Percentiles rank a stretch among this genome's conserved stretches.
phyloP scores from a whole-genome alignment of 2,329 filamentous ascomycete species.

The Microcyclosporella mali region DNA sequence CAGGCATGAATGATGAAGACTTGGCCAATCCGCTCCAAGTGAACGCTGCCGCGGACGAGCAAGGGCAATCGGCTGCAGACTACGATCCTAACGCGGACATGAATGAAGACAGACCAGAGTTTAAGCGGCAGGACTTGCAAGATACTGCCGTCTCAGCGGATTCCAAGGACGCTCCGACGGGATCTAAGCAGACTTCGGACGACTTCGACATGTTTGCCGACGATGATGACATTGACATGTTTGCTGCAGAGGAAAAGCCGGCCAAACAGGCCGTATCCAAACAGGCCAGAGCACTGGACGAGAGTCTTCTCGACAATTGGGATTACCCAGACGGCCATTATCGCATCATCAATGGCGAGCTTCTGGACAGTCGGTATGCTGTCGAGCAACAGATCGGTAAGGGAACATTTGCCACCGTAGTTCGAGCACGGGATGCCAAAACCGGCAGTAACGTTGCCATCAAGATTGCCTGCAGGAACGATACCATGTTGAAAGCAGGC shows the following conservation, averaged over 20 bases:
- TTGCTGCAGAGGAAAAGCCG: conserved; percentile 56
- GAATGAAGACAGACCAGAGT: conserved; percentile 59
- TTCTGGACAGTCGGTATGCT: conserved; percentile 83
- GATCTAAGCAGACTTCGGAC: conserved; percentile 9
- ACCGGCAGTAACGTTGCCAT: conserved; percentile 73
- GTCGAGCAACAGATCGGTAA: conserved; percentile 81
- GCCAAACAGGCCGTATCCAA: conserved; percentile 42
- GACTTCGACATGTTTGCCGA: conserved; percentile 60
- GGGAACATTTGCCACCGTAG: conserved; percentile 96
- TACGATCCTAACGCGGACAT: conserved; percentile 87
- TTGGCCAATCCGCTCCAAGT: conserved; percentile 30
- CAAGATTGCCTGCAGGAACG: conserved; percentile 97
- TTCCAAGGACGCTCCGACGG: conserved; percentile 1
- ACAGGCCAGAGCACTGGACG: conserved; percentile 55
- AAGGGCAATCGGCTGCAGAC: conserved; percentile 84
- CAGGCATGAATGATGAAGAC: conserved; percentile 37
- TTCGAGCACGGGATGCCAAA: conserved; percentile 72
- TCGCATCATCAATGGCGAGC: conserved; percentile 84
- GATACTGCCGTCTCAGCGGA: conserved; percentile 15
- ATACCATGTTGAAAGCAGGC: conserved; percentile 65
- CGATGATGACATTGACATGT: conserved; percentile 73
- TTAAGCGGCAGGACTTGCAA: conserved; percentile 21
- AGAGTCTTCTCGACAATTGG: conserved; percentile 81
- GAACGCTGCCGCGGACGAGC: conserved; percentile 41
- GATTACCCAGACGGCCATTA: conserved; percentile 96